Percentiles rank a stretch among this genome's conserved stretches.
These are phyloP conservation scores for Cryptococcus jaspeensis DNA, from an alignment of 1,284 basidiomycete species.

Conservation along the genomic window DNA sequence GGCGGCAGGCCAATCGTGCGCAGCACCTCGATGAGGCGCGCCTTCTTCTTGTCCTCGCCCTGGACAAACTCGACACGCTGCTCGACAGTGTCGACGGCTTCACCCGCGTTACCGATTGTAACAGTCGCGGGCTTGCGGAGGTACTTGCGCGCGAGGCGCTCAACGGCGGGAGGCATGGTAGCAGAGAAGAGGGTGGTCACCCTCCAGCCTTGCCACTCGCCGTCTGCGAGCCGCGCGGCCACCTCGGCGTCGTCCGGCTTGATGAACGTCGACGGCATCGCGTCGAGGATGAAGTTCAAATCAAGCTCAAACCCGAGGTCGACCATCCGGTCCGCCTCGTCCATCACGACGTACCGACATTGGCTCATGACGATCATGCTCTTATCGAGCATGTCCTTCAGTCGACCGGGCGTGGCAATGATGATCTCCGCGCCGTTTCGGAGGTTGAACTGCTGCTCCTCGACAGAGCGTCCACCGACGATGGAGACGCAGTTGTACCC, in stretches of 20 bases:
- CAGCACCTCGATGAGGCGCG: slow-evolving; percentile 81
- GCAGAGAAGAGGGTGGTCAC: slow-evolving; percentile 95
- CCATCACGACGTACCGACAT: slow-evolving; percentile 98
- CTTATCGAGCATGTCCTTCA: slow-evolving; percentile 95
- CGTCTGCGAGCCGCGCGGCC: slow-evolving; percentile 58
- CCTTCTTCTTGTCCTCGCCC: slow-evolving; percentile 89
- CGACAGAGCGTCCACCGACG: slow-evolving; percentile 89
- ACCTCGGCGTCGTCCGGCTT: slow-evolving; percentile 71
- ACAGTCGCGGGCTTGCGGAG: slow-evolving; percentile 89
- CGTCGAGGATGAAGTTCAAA: slow-evolving; percentile 91
- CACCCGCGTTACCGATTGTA: slow-evolving; percentile 95
- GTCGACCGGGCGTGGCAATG: slow-evolving; percentile 94
- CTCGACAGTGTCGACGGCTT: slow-evolving; percentile 96
- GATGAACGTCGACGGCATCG: slow-evolving; percentile 80
- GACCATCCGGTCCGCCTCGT: slow-evolving; percentile 99
- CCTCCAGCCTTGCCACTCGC: slow-evolving; percentile 64
- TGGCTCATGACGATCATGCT: slow-evolving; percentile 93
- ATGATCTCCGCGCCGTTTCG: slow-evolving; percentile 96
- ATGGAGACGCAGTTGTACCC: slow-evolving; percentile 94
- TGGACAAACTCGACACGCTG: slow-evolving; percentile 91
- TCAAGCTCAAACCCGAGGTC: slow-evolving; percentile 95
- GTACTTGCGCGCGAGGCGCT: slow-evolving; percentile 90
- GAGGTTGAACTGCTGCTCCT: slow-evolving; percentile 95
- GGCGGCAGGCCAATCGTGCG: slow-evolving; percentile 76
- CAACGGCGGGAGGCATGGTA: slow-evolving; percentile 96